Evolutionary conservation across 2,329 filamentous ascomycete genomes (phyloP), one percentile per base, ranked within the genome.

Genomic region (Talaromyces verruculosus): DNA sequence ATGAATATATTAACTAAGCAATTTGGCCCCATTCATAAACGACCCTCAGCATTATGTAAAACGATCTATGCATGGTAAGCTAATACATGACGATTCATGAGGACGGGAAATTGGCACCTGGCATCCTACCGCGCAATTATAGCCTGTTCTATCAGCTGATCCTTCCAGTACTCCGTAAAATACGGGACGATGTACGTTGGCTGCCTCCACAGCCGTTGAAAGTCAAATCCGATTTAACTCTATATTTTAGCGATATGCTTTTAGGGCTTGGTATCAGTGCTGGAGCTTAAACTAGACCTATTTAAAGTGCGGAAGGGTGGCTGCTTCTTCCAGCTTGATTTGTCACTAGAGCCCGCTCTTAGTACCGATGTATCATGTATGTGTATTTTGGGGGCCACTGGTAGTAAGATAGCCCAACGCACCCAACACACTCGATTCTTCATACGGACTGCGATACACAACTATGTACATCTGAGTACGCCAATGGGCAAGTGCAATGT

Each of bases 301-400:
- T 33, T 28, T 19, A 33, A 53, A 33, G 25, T 53, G 28, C 28
- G 49, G 13, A 33, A 49, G 4, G 22, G 45, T 49, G 45, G 45
- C 45, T 49, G 45, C 49, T 25, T 53, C 28, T 53, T 53, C 49
- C 28, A 53, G 49, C 49, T 53, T 53, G 49, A 28, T 53, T 53
- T 33, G 49, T 53, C 8, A 19, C 28, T 53, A 33, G 28, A 53
- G 49, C 49, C 49, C 47, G 47, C 15, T 30, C 47, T 28, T 51
- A 28, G 47, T 22, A 51, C 25, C 28, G 28, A 53, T 33, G 15
- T 53, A n/a, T 53, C 22, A 22, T 37, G 3, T 53, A n/a, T 53
- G 7, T 53, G 49, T 33, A 53, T 53, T 30, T 51, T 53, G 49
- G 49, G 49, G 49, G 49, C 49, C 49, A 13, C 28, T 30, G 22